Base-by-base conservation (phyloP, 257 asterid species). In the Ballota nigra region DNA sequence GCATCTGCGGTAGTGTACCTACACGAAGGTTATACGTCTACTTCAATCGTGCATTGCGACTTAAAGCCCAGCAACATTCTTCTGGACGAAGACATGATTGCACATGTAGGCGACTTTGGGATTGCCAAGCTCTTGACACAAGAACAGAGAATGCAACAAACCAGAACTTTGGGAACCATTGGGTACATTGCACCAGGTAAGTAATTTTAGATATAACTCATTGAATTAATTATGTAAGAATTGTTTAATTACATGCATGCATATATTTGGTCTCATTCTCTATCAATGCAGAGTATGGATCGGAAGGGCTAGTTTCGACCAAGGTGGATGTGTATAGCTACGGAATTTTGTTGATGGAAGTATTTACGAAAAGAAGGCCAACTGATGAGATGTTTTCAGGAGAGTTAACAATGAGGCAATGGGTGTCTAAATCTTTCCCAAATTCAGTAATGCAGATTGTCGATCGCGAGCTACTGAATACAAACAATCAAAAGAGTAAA, bases 291-390 rank as follows among this genome's bases (percentile, higher is more conserved):
- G 79, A 75, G 65, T 75, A 75, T 49, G 79, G 75, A 4, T 67
- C 70, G 6, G 55, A 43, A 24, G 79, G 74, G 29, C 47, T 75
- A 8, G 38, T 75, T 0, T 75, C 75, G 6, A 68, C 74, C 5
- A 31, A 15, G 64, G 69, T 15, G 8, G 79, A 75, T 40, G 69
- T 68, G 8, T 67, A 75, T 15, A 67, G 74, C 63, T 75, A 31
- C 3, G 79, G 79, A 45, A 60, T 75, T n/a, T 16, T 75, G 34
- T 28, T 75, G 56, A 75, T 75, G 79, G 79, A 75, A 36, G 52
- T 63, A 5, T 28, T 53, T 18, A 43, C 69, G 3, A 67, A 67
- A 18, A 74, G 45, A 29, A 66, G 23, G 43, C 79, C 79, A 0
- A 58, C 22, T 1, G 79, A 74, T 16, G 73, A 45, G 19, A 58